A percentile compares a stretch with the other conserved stretches of the same genome.
Conservation (phyloP, 306 rosid species). For the Oxytropis ochrocephala region DNA sequence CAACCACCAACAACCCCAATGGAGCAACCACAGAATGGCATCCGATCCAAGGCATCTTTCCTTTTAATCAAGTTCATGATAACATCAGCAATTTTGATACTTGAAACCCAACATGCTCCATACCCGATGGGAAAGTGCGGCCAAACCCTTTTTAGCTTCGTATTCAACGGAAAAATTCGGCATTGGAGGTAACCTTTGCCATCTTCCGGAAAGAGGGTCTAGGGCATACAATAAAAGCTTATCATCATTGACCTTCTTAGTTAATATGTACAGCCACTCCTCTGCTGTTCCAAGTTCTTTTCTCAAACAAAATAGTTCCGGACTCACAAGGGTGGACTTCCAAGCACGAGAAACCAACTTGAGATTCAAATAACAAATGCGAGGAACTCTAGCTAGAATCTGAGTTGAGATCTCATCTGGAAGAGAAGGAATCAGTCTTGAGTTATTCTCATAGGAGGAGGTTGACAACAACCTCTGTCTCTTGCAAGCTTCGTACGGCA, state of each 20-base stretch:
- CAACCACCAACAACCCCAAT: constrained; percentile 37
- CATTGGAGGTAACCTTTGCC: constrained; percentile 42
- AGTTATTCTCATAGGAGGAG: constrained; percentile 10
- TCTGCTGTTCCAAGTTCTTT: constrained; percentile 34
- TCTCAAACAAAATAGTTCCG: constrained; percentile 31
- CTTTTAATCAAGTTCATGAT: constrained; percentile 26
- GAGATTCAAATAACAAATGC: constrained; percentile 18
- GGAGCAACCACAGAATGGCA: constrained; percentile 42
- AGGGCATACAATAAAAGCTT: constrained; percentile 38
- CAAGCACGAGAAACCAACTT: constrained; percentile 24
- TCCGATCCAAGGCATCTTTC: constrained; percentile 28
- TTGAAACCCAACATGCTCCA: constrained; percentile 31
- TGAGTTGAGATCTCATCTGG: constrained; percentile 32
- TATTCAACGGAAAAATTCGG: constrained; percentile 24
- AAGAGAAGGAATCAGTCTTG: constrained; percentile 22
- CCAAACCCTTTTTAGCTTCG: constrained; percentile 18
- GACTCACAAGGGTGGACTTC: constrained; percentile 19
- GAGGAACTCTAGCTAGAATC: constrained; percentile 41
- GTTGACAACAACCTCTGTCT: constrained; percentile 9
- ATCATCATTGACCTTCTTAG: constrained; percentile 27
- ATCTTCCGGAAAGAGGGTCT: constrained; percentile 32
- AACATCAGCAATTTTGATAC: constrained; percentile 24
- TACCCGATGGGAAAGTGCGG: constrained; percentile 14
- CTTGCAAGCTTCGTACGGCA: constrained; percentile 23
- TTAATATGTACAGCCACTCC: constrained; percentile 41